Evolutionary conservation across 805 yeast genomes (phyloP).

Genomic region (Candida ficus): DNA sequence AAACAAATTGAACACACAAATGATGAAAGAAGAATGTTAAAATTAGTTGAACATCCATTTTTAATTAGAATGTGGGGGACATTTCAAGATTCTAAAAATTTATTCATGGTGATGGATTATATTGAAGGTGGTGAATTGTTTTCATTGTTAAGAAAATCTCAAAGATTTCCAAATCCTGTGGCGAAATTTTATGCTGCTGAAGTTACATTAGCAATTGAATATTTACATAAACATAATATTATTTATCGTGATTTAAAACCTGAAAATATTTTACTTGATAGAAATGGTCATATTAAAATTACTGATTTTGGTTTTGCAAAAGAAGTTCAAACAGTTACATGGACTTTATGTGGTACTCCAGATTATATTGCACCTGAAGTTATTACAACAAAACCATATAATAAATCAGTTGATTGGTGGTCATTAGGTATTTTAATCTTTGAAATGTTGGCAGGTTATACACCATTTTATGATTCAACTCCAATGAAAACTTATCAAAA

Average conservation of each 20-base stretch:
- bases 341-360: constrained; percentile 93
- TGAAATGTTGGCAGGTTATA: constrained; percentile 93
- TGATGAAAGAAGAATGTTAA: constrained; percentile 87
- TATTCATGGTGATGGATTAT: constrained; percentile 95
- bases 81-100: constrained; percentile 77
- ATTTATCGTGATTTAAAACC: constrained; percentile 92
- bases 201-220: constrained; percentile 78
- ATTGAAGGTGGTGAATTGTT: constrained; percentile 95
- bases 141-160: constrained; percentile 78
- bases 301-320: constrained; percentile 96
- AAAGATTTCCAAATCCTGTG: constrained; percentile 90
- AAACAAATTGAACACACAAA: constrained; percentile 95
- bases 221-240: constrained; percentile 78
- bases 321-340: constrained; percentile 86
- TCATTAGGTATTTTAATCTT: constrained; percentile 86
- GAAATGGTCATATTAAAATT: constrained; percentile 85
- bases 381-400: constrained; percentile 88
- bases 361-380: constrained; percentile 97
- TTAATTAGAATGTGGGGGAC: constrained; percentile 96
- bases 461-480: constrained; percentile 89
- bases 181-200: constrained; percentile 96
- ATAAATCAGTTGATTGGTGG: constrained; percentile 98
- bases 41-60: constrained; percentile 85
- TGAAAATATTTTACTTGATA: constrained; percentile 82
- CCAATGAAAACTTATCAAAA: constrained; percentile 95